Evolutionary conservation across 2,329 filamentous ascomycete genomes (phyloP).

Genomic region (Fusarium phyllophilum): DNA sequence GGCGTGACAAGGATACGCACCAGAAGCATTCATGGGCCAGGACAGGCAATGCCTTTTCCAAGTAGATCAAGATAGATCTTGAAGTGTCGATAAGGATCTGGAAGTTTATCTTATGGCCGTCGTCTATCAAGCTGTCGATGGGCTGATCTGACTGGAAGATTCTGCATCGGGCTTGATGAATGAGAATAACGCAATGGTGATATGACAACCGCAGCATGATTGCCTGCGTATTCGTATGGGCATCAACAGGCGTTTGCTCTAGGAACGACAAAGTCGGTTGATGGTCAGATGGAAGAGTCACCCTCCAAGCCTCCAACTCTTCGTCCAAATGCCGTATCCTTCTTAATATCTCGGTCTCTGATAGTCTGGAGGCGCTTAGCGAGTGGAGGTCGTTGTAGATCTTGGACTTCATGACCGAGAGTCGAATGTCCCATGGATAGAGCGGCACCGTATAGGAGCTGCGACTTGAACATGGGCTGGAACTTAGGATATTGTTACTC

Average conservation of each 20-base stretch:
- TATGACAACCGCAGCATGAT: constrained; percentile 7
- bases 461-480: rapidly evolving
- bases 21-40: constrained; percentile 10
- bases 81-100: background rate
- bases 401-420: background rate
- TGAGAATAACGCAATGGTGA: background rate
- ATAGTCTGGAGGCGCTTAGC: background rate
- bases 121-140: rapidly evolving
- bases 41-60: background rate
- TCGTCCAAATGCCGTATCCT: constrained; percentile 6
- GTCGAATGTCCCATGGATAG: background rate
- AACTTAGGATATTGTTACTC: background rate
- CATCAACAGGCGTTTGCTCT: background rate
- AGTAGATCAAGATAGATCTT: background rate
- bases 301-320: constrained; percentile 17
- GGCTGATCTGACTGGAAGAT: rapidly evolving
- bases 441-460: background rate
- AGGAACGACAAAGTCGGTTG: background rate
- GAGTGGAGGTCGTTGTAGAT: background rate
- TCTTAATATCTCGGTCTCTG: background rate
- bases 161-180: background rate
- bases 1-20: rapidly evolving
- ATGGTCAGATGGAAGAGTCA: background rate
- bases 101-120: background rate
- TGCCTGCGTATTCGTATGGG: background rate